phyloP scores from a whole-genome alignment of 2,329 filamentous ascomycete species.

The Aspergillus niger region DNA sequence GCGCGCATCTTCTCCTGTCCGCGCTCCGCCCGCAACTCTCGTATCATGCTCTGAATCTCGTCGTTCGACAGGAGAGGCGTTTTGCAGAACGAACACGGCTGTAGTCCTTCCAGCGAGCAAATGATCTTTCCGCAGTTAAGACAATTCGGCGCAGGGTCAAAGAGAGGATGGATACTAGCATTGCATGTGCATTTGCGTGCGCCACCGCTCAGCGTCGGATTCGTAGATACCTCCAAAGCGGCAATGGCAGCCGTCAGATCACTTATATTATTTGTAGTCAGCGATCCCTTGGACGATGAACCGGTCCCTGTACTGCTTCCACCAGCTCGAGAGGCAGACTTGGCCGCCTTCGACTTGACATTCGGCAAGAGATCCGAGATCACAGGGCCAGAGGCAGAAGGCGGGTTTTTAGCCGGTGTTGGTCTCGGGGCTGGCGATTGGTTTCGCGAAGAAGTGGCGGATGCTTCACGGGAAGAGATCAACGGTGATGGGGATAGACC shows the following conservation, averaged over 20 bases:
- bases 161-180: conserved; percentile 80
- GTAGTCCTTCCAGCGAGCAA: conserved; percentile 89
- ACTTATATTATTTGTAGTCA: conserved; percentile 52
- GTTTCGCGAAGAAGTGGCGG: conserved; percentile 50
- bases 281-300: conserved; percentile 57
- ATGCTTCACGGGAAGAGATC: conserved; percentile 41
- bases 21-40: conserved; percentile 78
- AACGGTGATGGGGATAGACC: conserved; percentile 30
- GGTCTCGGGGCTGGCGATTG: conserved; percentile 40
- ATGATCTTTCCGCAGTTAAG: conserved; percentile 91
- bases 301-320: conserved; percentile 63
- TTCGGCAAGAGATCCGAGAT: conserved; percentile 73
- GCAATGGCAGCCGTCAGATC: conserved; percentile 78
- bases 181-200: conserved; percentile 78
- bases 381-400: conserved; percentile 73
- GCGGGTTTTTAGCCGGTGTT: conserved; percentile 52
- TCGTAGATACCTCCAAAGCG: conserved; percentile 86
- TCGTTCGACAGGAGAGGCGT: conserved; percentile 68
- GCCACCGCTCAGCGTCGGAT: conserved; percentile 67
- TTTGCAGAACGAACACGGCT: conserved; percentile 90
- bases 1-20: conserved; percentile 82
- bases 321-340: conserved; percentile 67
- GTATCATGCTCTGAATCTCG: conserved; percentile 84
- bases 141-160: conserved; percentile 91
- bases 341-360: conserved; percentile 60